Evolutionary conservation across 108 stramenopile species (phyloP).

Genomic region (Cylindrotheca fusiformis): DNA sequence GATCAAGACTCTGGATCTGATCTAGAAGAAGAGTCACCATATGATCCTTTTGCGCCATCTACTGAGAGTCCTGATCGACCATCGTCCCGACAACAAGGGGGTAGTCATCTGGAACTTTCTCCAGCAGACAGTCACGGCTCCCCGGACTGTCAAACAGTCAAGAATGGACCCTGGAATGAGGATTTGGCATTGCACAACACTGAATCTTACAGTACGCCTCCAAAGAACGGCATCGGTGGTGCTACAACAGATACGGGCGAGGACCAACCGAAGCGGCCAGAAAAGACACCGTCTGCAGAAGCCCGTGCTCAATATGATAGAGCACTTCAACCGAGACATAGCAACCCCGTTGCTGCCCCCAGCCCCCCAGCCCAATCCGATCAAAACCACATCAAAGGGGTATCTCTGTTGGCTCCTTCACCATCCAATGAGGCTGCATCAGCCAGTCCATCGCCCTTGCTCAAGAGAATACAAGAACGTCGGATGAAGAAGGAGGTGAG

Average conservation of each 20-base stretch:
- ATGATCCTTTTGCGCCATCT: constrained; percentile 63
- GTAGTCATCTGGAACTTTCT: too few species aligned
- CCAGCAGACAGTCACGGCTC: too few species aligned
- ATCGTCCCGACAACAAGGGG: too few species aligned
- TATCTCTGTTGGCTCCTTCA: too few species aligned
- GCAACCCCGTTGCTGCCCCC: background rate
- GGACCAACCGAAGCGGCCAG: constrained; percentile 16
- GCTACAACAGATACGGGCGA: background rate
- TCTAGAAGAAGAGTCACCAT: too few species aligned
- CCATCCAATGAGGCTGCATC: background rate
- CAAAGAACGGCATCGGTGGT: background rate
- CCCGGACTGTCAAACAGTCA: too few species aligned
- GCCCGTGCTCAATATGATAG: constrained; percentile 35
- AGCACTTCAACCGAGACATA: constrained; percentile 27
- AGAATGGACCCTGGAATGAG: too few species aligned
- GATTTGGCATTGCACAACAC: too few species aligned
- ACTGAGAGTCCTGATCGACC: too few species aligned
- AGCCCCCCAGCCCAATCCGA: constrained; percentile 21
- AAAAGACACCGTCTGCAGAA: constrained; percentile 18
- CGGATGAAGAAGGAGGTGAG: constrained; percentile 10
- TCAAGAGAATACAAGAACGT: constrained; percentile 13
- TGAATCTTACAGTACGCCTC: constrained; percentile 10
- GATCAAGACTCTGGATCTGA: too few species aligned
- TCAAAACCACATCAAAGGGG: background rate
- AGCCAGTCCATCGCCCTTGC: constrained; percentile 6